Percentiles rank a stretch among this genome's conserved stretches.
Evolutionary conservation across 2,329 filamentous ascomycete species (phyloP).

Genomic region (Pseudogymnoascus sp.): DNA sequence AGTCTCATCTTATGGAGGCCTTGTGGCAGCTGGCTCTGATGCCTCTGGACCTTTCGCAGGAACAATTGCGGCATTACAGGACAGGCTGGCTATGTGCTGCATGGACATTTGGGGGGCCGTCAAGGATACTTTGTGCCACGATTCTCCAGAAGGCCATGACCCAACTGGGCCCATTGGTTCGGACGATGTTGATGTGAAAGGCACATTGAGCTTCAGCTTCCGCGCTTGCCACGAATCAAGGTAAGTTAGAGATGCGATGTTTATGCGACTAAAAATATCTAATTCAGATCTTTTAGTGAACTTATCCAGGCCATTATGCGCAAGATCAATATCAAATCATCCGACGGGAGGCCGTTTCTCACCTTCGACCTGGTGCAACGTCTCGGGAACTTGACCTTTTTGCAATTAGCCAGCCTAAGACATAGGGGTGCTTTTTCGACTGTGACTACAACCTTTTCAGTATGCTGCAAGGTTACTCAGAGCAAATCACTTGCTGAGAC

Average conservation of each 20-base stretch:
- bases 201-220: constrained; percentile 90
- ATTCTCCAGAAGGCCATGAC: constrained; percentile 85
- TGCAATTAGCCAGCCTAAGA: constrained; percentile 71
- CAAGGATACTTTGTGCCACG: constrained; percentile 73
- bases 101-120: constrained; percentile 69
- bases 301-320: constrained; percentile 56
- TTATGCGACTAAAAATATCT: not conserved
- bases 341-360: constrained; percentile 35
- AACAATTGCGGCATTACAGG: constrained; percentile 30
- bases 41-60: not conserved
- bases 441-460: constrained; percentile 77
- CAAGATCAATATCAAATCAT: constrained; percentile 41
- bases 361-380: constrained; percentile 48
- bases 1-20: constrained; percentile 4
- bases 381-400: constrained; percentile 70
- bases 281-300: constrained; percentile 44
- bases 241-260: constrained; percentile 35
- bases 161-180: constrained; percentile 67
- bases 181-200: constrained; percentile 71
- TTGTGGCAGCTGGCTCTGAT: constrained; percentile 12
- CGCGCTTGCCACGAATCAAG: constrained; percentile 90
- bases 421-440: constrained; percentile 92
- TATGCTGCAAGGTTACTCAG: constrained; percentile 63
- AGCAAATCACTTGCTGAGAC: constrained; percentile 35
- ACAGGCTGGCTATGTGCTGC: constrained; percentile 51